Evolutionary conservation across 352 stramenopile species (phyloP).

Genomic region (Pythium brachiatum): DNA sequence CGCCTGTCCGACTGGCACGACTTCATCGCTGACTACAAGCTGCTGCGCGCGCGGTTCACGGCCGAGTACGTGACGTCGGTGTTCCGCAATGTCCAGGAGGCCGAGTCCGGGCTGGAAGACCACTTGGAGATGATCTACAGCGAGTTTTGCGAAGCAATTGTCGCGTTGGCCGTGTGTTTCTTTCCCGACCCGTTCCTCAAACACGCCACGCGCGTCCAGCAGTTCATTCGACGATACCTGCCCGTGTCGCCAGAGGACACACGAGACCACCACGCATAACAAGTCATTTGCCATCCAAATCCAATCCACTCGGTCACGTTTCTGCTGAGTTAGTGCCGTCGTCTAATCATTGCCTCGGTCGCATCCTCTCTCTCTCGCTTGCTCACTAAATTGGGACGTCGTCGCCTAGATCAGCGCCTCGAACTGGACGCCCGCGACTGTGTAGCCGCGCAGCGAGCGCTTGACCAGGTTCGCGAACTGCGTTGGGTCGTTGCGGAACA

Average conservation of each 20-base stretch:
- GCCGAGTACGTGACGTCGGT: slow-evolving; percentile 49
- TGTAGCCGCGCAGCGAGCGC: slow-evolving; percentile 80
- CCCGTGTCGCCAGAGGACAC: slow-evolving; percentile 59
- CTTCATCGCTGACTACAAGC: slow-evolving; percentile 71
- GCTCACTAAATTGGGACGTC: background rate
- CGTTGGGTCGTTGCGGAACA: slow-evolving; percentile 93
- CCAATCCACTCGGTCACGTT: background rate
- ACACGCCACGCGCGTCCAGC: slow-evolving; percentile 48
- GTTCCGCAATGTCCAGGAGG: slow-evolving; percentile 67
- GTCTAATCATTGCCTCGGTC: slow-evolving; percentile 2
- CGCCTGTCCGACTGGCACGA: slow-evolving; percentile 62
- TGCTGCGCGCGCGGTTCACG: slow-evolving; percentile 58
- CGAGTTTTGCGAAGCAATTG: slow-evolving; percentile 70
- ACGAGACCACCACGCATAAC: slow-evolving; percentile 31
- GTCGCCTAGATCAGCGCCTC: slow-evolving; percentile 65
- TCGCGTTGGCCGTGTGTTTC: slow-evolving; percentile 49
- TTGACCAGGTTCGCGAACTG: slow-evolving; percentile 92
- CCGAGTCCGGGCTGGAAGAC: slow-evolving; percentile 34
- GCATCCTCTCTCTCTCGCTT: background rate
- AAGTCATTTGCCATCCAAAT: slow-evolving; percentile 4
- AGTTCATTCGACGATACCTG: slow-evolving; percentile 71
- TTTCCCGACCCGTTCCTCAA: slow-evolving; percentile 66
- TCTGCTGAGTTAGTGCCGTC: background rate
- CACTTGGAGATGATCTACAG: slow-evolving; percentile 69
- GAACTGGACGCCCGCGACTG: slow-evolving; percentile 80